Base-by-base conservation (phyloP, 1,139 yeast species). In the Candida glucosophila region DNA sequence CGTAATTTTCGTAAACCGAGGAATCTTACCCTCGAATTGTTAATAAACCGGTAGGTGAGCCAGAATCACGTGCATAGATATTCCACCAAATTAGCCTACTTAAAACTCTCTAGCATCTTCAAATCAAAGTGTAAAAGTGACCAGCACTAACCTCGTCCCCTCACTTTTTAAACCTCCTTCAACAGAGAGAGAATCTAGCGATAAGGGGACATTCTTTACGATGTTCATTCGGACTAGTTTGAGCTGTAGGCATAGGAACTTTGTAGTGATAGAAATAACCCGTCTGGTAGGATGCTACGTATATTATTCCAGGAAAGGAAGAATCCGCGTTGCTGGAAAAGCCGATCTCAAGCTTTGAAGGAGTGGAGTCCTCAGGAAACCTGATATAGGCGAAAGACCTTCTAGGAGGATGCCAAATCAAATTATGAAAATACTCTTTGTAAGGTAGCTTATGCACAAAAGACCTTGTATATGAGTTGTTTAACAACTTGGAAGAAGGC, bases 331-430 rank as follows among this genome's bases (percentile, higher is more conserved):
- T n/a, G 15, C 14, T 14, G 9, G 25, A 17, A 31, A 63, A 62
- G 17, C 70, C 71, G 29, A 64, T 52, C 30, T 57, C 67, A 6
- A 60, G 56, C 14, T 41, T 47, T 6, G 18, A 9, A 5, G 40
- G 39, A 5, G 49, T 42, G 12, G 47, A 41, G 20, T 46, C 39
- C n/a, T n/a, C n/a, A 4, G 64, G 63, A 5, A 64, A 33, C 34
- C 51, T 59, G 20, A 63, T 55, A 29, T 48, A 61, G 12, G 67
- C 66, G 46, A 62, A 64, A 4, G 67, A 60, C 19, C 71, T 37
- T 26, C 55, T 41, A 3, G 71, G 70, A 2, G 68, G 67, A 29
- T 58, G 65, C 60, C 67, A 54, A 9, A 62, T 55, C 27, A 63
- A 44, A 35, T 61, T 63, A 24, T 60, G 64, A 29, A 63, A 38